A percentile compares a stretch with the other conserved stretches of the same genome.
Evolutionary conservation across 257 asterid genomes (phyloP).

Genomic region (Solanum peruvianum): DNA sequence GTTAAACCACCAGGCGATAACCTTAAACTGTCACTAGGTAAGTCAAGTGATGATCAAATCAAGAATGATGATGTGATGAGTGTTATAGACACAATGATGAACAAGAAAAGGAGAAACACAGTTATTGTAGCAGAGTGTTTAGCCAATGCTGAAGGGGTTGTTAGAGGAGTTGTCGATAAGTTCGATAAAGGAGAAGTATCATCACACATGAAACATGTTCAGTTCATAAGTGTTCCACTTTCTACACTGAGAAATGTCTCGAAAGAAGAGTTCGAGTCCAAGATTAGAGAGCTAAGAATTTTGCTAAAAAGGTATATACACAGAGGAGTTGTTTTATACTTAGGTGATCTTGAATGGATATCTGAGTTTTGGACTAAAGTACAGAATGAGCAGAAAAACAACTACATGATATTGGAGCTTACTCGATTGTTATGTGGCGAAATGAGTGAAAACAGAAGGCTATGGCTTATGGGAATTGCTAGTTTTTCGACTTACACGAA

Average conservation of each 20-base stretch:
- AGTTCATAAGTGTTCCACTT: conserved; percentile 78
- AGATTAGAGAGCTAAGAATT: conserved; percentile 53
- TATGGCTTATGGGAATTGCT: conserved; percentile 74
- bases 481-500: conserved; percentile 43
- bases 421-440: conserved; percentile 53
- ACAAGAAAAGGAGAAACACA: conserved; percentile 39
- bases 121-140: conserved; percentile 44
- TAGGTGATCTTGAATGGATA: conserved; percentile 77
- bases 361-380: conserved; percentile 56
- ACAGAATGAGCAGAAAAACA: conserved; percentile 23
- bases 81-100: conserved; percentile 53
- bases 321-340: conserved; percentile 67
- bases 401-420: conserved; percentile 69
- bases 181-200: conserved; percentile 53
- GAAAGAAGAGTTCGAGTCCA: conserved; percentile 53
- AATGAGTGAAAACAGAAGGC: conserved; percentile 23
- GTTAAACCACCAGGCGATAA: not conserved
- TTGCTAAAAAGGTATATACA: conserved; percentile 38
- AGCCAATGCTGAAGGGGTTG: conserved; percentile 37
- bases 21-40: not conserved
- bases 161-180: conserved; percentile 49
- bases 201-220: conserved; percentile 40
- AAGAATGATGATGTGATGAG: conserved; percentile 34
- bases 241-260: conserved; percentile 33
- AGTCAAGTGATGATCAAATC: conserved; percentile 1